Evolutionary conservation across 2,329 filamentous ascomycete genomes (phyloP).

Genomic region (Scytalidium sp.): DNA sequence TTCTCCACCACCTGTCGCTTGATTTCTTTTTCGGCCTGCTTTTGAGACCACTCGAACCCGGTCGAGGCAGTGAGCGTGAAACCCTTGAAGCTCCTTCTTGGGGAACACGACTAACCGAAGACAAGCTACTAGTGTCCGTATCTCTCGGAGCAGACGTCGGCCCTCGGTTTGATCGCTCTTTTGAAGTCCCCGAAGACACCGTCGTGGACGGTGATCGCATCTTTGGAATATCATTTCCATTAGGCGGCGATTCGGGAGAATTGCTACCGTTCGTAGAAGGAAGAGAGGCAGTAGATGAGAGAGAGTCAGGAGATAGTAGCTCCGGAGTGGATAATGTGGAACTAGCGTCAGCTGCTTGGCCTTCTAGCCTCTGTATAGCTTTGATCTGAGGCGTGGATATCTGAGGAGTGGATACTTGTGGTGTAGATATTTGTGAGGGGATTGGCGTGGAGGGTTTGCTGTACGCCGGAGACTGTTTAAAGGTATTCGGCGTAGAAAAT

Average conservation of each 20-base stretch:
- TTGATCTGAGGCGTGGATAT: slow-evolving; percentile 27
- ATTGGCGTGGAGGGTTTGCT: slow-evolving; percentile 22
- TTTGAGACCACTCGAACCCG: slow-evolving; percentile 11
- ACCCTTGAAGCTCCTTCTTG: slow-evolving; percentile 48
- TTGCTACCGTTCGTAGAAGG: slow-evolving; percentile 13
- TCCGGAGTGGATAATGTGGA: slow-evolving; percentile 24
- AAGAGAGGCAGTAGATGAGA: slow-evolving; percentile 21
- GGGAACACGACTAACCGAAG: slow-evolving; percentile 55
- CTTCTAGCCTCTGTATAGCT: slow-evolving; percentile 28
- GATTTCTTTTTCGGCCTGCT: slow-evolving; percentile 57
- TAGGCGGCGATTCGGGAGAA: slow-evolving; percentile 10
- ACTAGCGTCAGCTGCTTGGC: slow-evolving; percentile 15
- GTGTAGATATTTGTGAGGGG: slow-evolving; percentile 23
- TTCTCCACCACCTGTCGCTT: slow-evolving; percentile 89
- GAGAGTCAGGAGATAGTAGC: slow-evolving; percentile 21
- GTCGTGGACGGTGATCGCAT: slow-evolving; percentile 11
- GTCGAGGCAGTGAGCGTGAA: slow-evolving; percentile 10
- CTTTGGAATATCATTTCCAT: slow-evolving; percentile 5
- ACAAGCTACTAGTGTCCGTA: slow-evolving; percentile 49
- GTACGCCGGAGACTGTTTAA: slow-evolving; percentile 72
- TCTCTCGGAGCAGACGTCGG: slow-evolving; percentile 30
- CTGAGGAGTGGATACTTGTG: too few relatives aligned
- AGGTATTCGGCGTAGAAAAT: slow-evolving; percentile 78
- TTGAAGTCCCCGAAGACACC: slow-evolving; percentile 8
- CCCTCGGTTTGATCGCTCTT: slow-evolving; percentile 8